Conservation (phyloP, 1,139 yeast genomes). For the Candida sanyaensis region DNA sequence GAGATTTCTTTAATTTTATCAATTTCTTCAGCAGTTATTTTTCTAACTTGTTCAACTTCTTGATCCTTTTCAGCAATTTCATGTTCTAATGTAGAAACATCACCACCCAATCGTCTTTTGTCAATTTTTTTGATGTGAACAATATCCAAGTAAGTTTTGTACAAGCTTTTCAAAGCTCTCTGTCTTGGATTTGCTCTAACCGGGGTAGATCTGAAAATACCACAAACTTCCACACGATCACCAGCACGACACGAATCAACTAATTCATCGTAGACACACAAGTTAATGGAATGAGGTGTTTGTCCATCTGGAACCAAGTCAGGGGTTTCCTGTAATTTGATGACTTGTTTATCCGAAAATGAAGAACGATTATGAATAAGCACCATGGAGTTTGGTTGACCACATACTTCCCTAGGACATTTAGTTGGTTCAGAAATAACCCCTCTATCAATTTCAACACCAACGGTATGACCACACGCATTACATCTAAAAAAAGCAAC, state of each 20-base stretch:
- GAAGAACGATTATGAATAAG: constrained; percentile 88
- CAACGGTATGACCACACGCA: constrained; percentile 91
- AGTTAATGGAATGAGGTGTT: constrained; percentile 93
- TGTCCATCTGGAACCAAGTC: constrained; percentile 99
- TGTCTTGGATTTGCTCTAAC: constrained; percentile 86
- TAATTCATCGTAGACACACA: constrained; percentile 93
- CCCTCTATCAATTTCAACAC: constrained; percentile 93
- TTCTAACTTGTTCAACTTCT: constrained; percentile 76
- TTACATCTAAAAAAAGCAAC: constrained; percentile 94
- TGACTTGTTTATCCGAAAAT: constrained; percentile 93
- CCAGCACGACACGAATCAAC: constrained; percentile 97
- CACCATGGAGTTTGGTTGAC: constrained; percentile 86
- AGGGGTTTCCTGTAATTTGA: constrained; percentile 94
- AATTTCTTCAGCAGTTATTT: constrained; percentile 68
- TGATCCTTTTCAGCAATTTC: constrained; percentile 53
- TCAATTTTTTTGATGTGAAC: constrained; percentile 90
- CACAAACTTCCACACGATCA: constrained; percentile 94
- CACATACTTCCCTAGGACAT: constrained; percentile 89
- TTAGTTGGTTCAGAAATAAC: constrained; percentile 89
- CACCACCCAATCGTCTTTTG: constrained; percentile 78
- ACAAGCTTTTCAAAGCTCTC: constrained; percentile 78
- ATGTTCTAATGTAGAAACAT: constrained; percentile 61
- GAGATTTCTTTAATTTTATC: constrained; percentile 62
- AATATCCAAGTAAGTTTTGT: constrained; percentile 92
- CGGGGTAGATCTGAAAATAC: constrained; percentile 90